Evolutionary conservation across 129 eudicot species (phyloP), one percentile per base, ranked within the genome.

Genomic region (carrot (Daucus carota)): DNA sequence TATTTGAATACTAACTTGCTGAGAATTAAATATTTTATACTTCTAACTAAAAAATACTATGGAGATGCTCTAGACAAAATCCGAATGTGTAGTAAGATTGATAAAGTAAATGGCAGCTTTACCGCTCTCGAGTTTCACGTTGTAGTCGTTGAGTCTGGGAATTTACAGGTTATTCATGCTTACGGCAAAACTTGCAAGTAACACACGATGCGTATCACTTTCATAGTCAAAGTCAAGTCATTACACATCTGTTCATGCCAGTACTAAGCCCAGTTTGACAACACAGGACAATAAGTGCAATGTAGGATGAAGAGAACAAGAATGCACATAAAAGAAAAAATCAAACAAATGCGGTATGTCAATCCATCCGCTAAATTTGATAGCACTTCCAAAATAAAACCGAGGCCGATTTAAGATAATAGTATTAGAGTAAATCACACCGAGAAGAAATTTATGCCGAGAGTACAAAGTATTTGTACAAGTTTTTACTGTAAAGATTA

Each of bases 401-500:
- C 57, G 18, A 3, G 22, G 17, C 54, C 4, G n/a, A 20, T 18
- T 50, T 50, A 18, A 18, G 6, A 52, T 52, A 0, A 12, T 52
- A 2, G 0, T 22, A 22, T 8, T 52, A 52, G 60, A 7, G 26
- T 22, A 22, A 54, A 54, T 52, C 28, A 8, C 22, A 52, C 28
- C 7, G 12, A 22, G 11, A 52, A 52, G 1, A 52, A 52, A 0
- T 20, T 52, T 28, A 20, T 17, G 60, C 28, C 60, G 9, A 22
- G 28, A 52, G 12, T n/a, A 22, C n/a, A 10, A 57, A 57, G 65
- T 57, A n/a, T 57, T 57, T n/a, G 10, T 57, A 57, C 65, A 57
- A 57, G 15, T 57, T 54, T 8, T 57, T 40, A 40, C 65, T n/a
- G 65, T 57, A n/a, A n/a, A n/a, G 85, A 87, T 68, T 87, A 96